Conservation (phyloP, 2,329 filamentous ascomycete species). For the Alternaria arborescens region DNA sequence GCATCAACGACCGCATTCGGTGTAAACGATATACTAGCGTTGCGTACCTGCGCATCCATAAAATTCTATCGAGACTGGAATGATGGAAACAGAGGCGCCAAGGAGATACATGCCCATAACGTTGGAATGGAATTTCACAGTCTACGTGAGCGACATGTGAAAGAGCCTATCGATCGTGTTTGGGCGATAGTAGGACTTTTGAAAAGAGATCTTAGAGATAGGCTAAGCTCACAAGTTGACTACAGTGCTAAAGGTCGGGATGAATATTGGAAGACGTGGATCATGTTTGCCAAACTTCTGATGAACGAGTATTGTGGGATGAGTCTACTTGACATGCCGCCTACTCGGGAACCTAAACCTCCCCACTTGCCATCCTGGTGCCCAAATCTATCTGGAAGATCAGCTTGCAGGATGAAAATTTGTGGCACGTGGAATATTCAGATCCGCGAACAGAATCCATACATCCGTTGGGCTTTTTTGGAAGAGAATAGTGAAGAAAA, state of each 20-base stretch:
- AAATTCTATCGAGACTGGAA: too few species aligned
- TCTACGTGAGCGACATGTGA: not conserved
- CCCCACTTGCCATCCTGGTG: too few species aligned
- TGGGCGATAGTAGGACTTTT: not conserved
- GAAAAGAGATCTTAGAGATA: accelerated
- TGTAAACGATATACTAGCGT: not conserved
- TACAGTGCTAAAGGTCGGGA: not conserved
- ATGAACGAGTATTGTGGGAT: too few species aligned
- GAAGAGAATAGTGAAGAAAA: accelerated
- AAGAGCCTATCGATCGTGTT: not conserved
- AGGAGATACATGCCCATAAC: too few species aligned
- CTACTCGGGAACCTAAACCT: too few species aligned
- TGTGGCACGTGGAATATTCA: accelerated
- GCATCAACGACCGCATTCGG: not conserved
- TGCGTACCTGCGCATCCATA: not conserved
- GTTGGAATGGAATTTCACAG: accelerated
- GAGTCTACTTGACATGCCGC: accelerated
- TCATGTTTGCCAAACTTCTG: too few species aligned
- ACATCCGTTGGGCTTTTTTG: too few species aligned
- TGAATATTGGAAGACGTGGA: not conserved
- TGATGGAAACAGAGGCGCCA: too few species aligned
- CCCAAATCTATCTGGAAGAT: too few species aligned
- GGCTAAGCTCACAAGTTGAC: accelerated
- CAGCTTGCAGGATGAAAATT: accelerated
- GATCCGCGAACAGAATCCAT: accelerated